Evolutionary conservation across 805 yeast genomes (phyloP), one percentile per base, ranked within the genome.

Genomic region (Candida rishiriensis): DNA sequence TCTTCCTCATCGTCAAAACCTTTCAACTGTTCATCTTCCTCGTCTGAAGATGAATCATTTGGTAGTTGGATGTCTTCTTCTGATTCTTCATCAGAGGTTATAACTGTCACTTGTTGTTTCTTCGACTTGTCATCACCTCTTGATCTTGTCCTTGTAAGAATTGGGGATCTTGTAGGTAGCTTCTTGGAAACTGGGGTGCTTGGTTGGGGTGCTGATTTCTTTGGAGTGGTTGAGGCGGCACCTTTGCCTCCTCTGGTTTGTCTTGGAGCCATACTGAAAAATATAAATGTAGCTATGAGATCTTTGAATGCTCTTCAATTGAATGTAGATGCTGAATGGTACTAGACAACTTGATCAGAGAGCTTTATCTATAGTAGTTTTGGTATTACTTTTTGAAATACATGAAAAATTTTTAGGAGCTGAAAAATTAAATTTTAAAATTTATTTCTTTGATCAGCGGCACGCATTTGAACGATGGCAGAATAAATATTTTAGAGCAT

Each of bases 121-220:
- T 21, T 37, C 40, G 11, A 39, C 46, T 33, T 43, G 30, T 33
- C 36, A 42, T 4, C 34, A 14, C 37, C 47, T 36, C 43, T 42
- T 10, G 46, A 41, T 46, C 56, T 48, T 11, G 51, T 52, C 44
- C 54, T 55, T 7, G 59, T 54, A 32, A 49, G 48, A 16, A 55
- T 50, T 16, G 60, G 60, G 18, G 59, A 52, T 47, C 56, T 53
- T 16, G 53, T 43, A 11, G 54, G 39, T n/a, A 43, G 17, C 38
- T 49, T 53, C 13, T 41, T 41, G 17, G 39, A 36, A 14, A 41
- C 33, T 21, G 43, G 43, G 13, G 43, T 41, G 32, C 35, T 29
- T 16, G 43, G 43, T 35, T 35, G 35, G 15, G 36, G 10, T 13
- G 36, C 3, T 15, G n/a, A 29, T 17, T 35, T 40, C 31, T 40